Evolutionary conservation across 2,329 filamentous ascomycete genomes (phyloP), one percentile per base, ranked within the genome.

Genomic region (Neofusicoccum sp.): DNA sequence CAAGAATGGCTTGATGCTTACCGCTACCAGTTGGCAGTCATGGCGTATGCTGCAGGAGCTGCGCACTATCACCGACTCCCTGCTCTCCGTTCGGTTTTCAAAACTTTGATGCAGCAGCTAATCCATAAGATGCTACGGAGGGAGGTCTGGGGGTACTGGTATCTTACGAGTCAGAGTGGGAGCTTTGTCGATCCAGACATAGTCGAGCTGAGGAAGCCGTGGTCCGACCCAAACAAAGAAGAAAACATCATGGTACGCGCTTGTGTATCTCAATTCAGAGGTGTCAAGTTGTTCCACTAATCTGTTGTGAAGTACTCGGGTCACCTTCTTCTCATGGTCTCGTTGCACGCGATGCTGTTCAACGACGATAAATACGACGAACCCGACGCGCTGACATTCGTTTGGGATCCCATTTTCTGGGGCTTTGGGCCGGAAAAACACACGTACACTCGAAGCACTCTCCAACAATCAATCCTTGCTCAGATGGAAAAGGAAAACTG

Each of bases 81-180:
- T 0, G 70, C 69, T 14, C 54, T 77, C 31, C 68, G 74, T 4
- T 65, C 65, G 6, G 63, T 71, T 1, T 75, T 74, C 67, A 75
- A 75, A 61, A 61, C 63, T 0, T 65, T 79, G 0, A 61, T 78
- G 14, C 66, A 69, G 3, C 65, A 67, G 16, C 61, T 76, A 4
- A 79, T 79, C 48, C 66, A 70, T 26, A 79, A 78, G 65, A 78
- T 79, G 76, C 64, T 79, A n/a, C 67, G 68, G 8, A 66, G 70
- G 5, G 73, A 76, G 12, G 76, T 79, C 1, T 79, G 76, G 75
- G 70, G 69, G 1, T 78, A 79, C 62, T 79, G 76, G 77, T 79
- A 74, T 63, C 64, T 70, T n/a, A 74, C 74, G 2, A 71, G 68
- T 28, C 72, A 73, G 26, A 68, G 70, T 1, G 76, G 76, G 0